phyloP scores from a whole-genome alignment of 2,329 filamentous ascomycete species.

The Cladosporium oxysporum region DNA sequence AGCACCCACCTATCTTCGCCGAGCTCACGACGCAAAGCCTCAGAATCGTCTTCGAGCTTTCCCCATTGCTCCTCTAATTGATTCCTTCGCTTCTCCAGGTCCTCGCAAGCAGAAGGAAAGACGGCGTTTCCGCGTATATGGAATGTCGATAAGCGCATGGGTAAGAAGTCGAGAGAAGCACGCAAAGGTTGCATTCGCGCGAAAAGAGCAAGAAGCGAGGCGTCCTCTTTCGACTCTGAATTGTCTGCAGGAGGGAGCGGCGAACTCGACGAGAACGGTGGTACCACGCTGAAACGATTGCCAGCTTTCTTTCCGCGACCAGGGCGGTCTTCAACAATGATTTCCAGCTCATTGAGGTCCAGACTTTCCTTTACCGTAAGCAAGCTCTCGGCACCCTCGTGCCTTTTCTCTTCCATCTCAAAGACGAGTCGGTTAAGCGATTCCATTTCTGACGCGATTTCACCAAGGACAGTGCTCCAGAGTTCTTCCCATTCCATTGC shows the following conservation, averaged over 20 bases:
- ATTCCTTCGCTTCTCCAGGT: conserved; percentile 73
- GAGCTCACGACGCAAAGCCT: conserved; percentile 83
- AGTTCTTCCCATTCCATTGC: conserved; percentile 99
- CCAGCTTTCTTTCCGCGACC: conserved; percentile 54
- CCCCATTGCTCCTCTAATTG: conserved; percentile 83
- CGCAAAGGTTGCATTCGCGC: conserved; percentile 92
- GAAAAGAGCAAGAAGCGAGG: conserved; percentile 83
- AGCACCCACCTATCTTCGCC: conserved; percentile 95
- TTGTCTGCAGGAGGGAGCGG: conserved; percentile 63
- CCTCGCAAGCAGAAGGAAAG: conserved; percentile 89
- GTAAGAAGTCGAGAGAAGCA: conserved; percentile 91
- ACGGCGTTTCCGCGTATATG: conserved; percentile 72
- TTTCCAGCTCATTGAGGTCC: conserved; percentile 88
- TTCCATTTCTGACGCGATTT: conserved; percentile 87
- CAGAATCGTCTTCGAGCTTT: conserved; percentile 85
- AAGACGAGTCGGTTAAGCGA: conserved; percentile 80
- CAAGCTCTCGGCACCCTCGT: conserved; percentile 72
- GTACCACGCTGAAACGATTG: conserved; percentile 66
- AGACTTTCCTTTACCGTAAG: conserved; percentile 53
- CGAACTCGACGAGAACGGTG: conserved; percentile 59
- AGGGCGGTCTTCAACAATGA: conserved; percentile 86
- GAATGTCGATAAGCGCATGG: conserved; percentile 90
- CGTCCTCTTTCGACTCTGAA: conserved; percentile 72
- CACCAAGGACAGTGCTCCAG: conserved; percentile 89
- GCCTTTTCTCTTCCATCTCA: conserved; percentile 95